Evolutionary conservation across 768 basidiomycete species (phyloP).

Genomic region (Leucocoprinus sp.): DNA sequence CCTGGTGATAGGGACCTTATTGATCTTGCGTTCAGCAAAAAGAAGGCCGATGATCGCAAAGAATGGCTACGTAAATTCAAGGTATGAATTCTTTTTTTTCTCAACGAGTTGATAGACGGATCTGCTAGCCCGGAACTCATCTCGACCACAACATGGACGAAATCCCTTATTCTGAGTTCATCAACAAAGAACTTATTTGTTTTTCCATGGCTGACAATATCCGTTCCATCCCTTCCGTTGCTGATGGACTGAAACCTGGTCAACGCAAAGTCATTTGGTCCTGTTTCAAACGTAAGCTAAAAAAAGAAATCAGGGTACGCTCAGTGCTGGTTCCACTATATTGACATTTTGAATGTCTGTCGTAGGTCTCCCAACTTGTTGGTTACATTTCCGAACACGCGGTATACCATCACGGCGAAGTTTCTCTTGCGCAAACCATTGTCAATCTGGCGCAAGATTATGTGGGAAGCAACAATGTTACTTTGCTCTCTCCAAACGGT

Average conservation of each 20-base stretch:
- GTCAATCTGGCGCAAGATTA: slow-evolving; percentile 90
- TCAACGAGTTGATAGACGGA: neutral
- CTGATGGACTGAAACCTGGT: slow-evolving; percentile 94
- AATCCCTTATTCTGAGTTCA: slow-evolving; percentile 88
- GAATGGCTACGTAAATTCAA: slow-evolving; percentile 95
- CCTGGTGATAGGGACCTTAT: slow-evolving; percentile 83
- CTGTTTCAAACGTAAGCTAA: slow-evolving; percentile 92
- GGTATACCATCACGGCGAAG: slow-evolving; percentile 95
- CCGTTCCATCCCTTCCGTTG: slow-evolving; percentile 91
- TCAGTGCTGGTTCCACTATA: neutral
- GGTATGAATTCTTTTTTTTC: slow-evolving; percentile 23
- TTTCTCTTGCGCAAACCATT: slow-evolving; percentile 80
- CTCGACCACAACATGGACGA: slow-evolving; percentile 83
- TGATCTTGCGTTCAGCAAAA: slow-evolving; percentile 98
- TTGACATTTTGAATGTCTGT: neutral
- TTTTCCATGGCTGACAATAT: slow-evolving; percentile 99
- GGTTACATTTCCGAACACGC: slow-evolving; percentile 94
- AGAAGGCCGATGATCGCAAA: slow-evolving; percentile 96
- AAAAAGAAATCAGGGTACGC: slow-evolving; percentile 79
- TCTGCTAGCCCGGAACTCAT: slow-evolving; percentile 78
- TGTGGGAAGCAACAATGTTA: slow-evolving; percentile 94
- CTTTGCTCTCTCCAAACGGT: slow-evolving; percentile 79
- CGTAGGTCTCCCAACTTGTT: slow-evolving; percentile 84
- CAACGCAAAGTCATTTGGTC: slow-evolving; percentile 96
- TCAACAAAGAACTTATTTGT: slow-evolving; percentile 94